These are phyloP conservation scores for Vitis hybrid DNA, from an alignment of 177 flowering plant species.

Conservation along the genomic window DNA sequence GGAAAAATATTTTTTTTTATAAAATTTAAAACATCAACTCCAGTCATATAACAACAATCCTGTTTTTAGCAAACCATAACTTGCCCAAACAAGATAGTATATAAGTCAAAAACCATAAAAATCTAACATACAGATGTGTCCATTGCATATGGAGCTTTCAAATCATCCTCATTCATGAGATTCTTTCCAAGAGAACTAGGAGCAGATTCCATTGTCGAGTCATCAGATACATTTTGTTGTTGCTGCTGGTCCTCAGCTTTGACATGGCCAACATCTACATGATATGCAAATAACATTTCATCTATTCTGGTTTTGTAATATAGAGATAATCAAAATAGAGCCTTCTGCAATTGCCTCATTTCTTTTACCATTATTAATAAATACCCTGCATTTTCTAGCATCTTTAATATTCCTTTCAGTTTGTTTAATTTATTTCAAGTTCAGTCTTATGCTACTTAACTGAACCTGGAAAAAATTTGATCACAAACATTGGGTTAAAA, in stretches of 20 bases:
- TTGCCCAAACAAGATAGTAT: neutral
- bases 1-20: too few species aligned
- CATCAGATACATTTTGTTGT: slow-evolving; percentile 56
- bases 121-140: slow-evolving; percentile 54
- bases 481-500: neutral
- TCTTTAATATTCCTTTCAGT: neutral
- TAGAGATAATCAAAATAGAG: neutral
- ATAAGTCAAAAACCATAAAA: slow-evolving; percentile 1
- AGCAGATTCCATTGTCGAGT: slow-evolving; percentile 48
- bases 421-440: neutral
- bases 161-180: slow-evolving; percentile 66
- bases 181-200: slow-evolving; percentile 46
- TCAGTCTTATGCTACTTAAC: neutral
- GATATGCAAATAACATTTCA: slow-evolving; percentile 5
- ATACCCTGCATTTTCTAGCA: too few species aligned
- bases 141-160: slow-evolving; percentile 46
- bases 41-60: too few species aligned
- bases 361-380: too few species aligned
- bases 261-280: slow-evolving; percentile 50
- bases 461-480: neutral
- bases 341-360: too few species aligned
- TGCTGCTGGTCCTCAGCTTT: slow-evolving; percentile 70
- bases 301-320: neutral
- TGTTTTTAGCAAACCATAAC: neutral
- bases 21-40: too few species aligned